Evolutionary conservation across 768 basidiomycete species (phyloP).

Genomic region (Suillus bovinus): DNA sequence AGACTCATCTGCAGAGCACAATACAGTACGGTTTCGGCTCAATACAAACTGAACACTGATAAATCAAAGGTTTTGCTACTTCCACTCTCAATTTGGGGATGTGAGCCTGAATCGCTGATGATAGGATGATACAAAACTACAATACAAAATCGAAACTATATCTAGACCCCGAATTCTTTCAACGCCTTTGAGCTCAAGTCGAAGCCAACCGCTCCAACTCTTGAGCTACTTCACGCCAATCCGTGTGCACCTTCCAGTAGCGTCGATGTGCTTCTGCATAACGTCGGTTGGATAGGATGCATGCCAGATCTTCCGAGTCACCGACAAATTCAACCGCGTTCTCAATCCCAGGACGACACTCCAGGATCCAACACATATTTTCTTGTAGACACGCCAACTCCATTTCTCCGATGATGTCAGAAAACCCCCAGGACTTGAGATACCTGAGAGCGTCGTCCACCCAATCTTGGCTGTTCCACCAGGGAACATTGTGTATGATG

Average conservation of each 20-base stretch:
- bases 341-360: not conserved
- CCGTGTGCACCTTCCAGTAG: not conserved
- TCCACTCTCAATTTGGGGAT: not conserved
- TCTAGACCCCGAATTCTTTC: not conserved
- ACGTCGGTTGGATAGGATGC: not conserved
- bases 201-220: not conserved
- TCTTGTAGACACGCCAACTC: not conserved
- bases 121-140: not conserved
- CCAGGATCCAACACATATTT: not conserved
- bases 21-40: not conserved
- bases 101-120: not conserved
- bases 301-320: not conserved
- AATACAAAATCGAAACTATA: not conserved
- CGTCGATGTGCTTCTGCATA: accelerated
- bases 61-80: not conserved
- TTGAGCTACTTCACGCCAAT: not conserved
- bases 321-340: not conserved
- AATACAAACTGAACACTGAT: not conserved
- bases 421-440: not conserved
- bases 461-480: not conserved
- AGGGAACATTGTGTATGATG: not conserved
- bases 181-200: not conserved
- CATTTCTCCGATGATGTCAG: not conserved
- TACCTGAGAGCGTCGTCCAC: not conserved
- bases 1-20: not conserved